phyloP scores from a whole-genome alignment of 139 green algal species.

The Asterochloris erici region DNA sequence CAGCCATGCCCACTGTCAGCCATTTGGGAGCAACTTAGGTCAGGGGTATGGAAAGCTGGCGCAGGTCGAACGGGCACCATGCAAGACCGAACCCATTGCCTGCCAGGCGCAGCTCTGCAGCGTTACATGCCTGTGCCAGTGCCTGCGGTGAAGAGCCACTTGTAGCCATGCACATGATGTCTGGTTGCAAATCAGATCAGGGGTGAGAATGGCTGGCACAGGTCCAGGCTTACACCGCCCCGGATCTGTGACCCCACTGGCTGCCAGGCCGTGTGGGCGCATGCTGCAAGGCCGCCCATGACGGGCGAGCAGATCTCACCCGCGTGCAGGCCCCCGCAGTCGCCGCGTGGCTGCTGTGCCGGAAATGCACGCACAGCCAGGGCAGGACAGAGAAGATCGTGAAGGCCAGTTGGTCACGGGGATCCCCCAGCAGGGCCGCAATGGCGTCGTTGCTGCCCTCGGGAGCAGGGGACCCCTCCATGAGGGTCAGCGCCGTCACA shows the following conservation, averaged over 20 bases:
- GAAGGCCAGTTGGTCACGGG: slow-evolving; percentile 61
- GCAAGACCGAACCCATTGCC: too few species aligned
- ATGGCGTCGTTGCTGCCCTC: neutral
- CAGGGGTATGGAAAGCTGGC: neutral
- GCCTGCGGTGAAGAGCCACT: neutral
- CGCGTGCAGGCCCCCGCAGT: slow-evolving; percentile 22
- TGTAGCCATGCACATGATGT: neutral
- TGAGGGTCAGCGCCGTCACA: neutral
- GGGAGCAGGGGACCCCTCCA: neutral
- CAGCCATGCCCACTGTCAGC: neutral
- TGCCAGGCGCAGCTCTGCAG: neutral
- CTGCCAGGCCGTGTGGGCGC: neutral
- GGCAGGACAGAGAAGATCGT: slow-evolving; percentile 66
- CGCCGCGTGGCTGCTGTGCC: neutral
- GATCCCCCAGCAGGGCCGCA: slow-evolving; percentile 63
- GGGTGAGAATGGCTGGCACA: neutral
- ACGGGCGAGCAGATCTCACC: neutral
- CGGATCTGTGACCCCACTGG: neutral
- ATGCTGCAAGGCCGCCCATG: neutral
- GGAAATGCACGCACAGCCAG: slow-evolving; percentile 63
- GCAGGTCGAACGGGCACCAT: too few species aligned
- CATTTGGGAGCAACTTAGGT: neutral
- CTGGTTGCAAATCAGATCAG: neutral
- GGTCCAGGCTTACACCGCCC: neutral
- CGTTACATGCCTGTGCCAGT: neutral